Evolutionary conservation across 179 eudicot species (phyloP).

Genomic region (Kewa caespitosa): DNA sequence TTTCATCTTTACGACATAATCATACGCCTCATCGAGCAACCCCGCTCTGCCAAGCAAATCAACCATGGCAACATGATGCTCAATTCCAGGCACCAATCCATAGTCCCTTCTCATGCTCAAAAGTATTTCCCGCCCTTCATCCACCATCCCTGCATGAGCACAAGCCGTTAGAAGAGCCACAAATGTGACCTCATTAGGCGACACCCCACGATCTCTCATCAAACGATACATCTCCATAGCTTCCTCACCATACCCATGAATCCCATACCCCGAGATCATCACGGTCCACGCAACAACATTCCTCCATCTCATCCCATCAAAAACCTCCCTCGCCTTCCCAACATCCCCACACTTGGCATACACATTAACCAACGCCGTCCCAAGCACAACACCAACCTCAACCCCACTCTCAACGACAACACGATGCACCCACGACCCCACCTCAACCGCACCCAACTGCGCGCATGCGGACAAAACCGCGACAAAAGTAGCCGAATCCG

Average conservation of each 20-base stretch:
- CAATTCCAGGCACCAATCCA: slow-evolving; percentile 23
- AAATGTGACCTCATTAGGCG: slow-evolving; percentile 34
- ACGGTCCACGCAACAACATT: slow-evolving; percentile 38
- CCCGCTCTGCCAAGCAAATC: slow-evolving; percentile 41
- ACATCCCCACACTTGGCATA: slow-evolving; percentile 33
- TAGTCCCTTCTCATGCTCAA: slow-evolving; percentile 22
- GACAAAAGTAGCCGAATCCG: slow-evolving; percentile 34
- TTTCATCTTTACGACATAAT: slow-evolving; percentile 16
- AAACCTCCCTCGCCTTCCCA: slow-evolving; percentile 32
- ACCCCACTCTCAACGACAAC: slow-evolving; percentile 12
- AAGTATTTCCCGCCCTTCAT: slow-evolving; percentile 28
- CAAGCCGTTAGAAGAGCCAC: slow-evolving; percentile 34
- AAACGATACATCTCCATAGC: slow-evolving; percentile 25
- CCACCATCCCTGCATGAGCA: slow-evolving; percentile 36
- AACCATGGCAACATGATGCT: slow-evolving; percentile 40
- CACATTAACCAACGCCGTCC: slow-evolving; percentile 34
- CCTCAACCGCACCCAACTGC: slow-evolving; percentile 34
- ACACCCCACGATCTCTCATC: slow-evolving; percentile 18
- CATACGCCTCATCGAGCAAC: slow-evolving; percentile 28
- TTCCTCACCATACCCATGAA: slow-evolving; percentile 37
- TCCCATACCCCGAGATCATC: slow-evolving; percentile 37
- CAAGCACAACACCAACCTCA: slow-evolving; percentile 21
- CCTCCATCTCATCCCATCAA: slow-evolving; percentile 28
- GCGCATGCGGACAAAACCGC: slow-evolving; percentile 35
- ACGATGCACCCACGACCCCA: slow-evolving; percentile 30